Evolutionary conservation across 1,284 basidiomycete species (phyloP), one percentile per base, ranked within the genome.

Genomic region (Pholiota adiposa): DNA sequence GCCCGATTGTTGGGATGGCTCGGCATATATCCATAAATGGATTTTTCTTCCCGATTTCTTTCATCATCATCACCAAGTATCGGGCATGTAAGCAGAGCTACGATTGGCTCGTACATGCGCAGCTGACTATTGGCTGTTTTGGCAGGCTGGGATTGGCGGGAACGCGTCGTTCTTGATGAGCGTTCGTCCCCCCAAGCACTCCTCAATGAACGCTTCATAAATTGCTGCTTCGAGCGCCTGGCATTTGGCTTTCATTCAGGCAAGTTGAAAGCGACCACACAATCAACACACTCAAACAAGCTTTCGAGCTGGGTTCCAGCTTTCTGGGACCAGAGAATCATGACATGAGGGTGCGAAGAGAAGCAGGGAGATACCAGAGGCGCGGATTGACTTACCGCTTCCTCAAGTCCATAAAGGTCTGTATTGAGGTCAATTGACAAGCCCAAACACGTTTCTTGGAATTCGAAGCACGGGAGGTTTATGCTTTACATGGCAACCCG

Each of bases 281-380:
- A 40, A 50, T 56, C 48, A 51, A 51, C 38, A 43, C 52, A 12
- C 38, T 43, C 19, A 31, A 56, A 48, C 31, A 51, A 51, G 19
- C 31, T 25, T 56, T 38, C 21, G 36, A 33, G 23, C 36, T 29
- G 38, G 6, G 44, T 52, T 49, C 53, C 59, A 34, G 38, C 43
- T 34, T 63, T 63, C 59, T 59, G 62, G 59, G 51, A 54, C 59
- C 14, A 46, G 44, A 46, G 23, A 46, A 46, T 46, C 27, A 46
- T 62, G 56, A 64, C 58, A 64, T 60, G 51, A 54, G 50, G 53
- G 60, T 62, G 63, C 63, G 65, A 66, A 66, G 51, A 62, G 63
- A 62, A 65, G 64, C 52, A 54, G 12, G 29, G 23, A n/a, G 36
- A 53, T 46, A 44, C 54, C 58, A 59, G 46, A 21, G 29, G 41